Evolutionary conservation across 306 rosid species (phyloP).

Genomic region (Inga leiocalycina): DNA sequence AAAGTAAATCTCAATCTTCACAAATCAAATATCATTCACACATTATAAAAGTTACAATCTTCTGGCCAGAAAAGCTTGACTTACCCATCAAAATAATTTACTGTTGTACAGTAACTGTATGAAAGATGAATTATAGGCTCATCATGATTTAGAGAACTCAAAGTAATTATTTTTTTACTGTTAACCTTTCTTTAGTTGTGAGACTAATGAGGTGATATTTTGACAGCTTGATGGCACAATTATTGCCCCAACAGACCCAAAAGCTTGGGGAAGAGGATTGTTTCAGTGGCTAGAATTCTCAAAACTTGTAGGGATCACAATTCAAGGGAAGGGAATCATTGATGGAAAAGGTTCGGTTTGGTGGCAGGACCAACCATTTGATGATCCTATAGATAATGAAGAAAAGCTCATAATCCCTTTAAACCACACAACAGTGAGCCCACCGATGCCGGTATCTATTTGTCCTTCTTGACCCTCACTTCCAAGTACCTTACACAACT

Average conservation of each 20-base stretch:
- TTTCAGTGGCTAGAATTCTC: conserved; percentile 19
- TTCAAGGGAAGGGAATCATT: conserved; percentile 15
- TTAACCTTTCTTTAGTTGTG: neutral
- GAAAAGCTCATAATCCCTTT: conserved; percentile 18
- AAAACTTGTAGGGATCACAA: conserved; percentile 17
- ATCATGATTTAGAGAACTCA: neutral
- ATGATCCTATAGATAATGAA: conserved; percentile 16
- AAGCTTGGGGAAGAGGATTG: conserved; percentile 2
- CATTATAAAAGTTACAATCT: neutral
- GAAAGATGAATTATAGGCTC: neutral
- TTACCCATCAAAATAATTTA: too few relatives aligned
- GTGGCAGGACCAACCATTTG: conserved; percentile 14
- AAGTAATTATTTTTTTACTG: neutral
- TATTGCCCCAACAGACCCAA: conserved; percentile 15
- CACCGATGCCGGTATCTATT: conserved; percentile 19
- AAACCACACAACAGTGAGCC: conserved; percentile 6
- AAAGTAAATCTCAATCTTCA: conserved; percentile 26
- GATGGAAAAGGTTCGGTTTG: conserved; percentile 19
- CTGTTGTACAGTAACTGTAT: too few relatives aligned
- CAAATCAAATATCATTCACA: neutral
- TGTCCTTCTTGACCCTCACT: neutral
- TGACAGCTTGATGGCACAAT: conserved; percentile 21
- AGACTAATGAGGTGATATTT: conserved; percentile 9
- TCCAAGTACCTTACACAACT: neutral
- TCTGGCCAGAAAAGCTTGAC: conserved; percentile 17